Evolutionary conservation across 139 green algal species (phyloP).

Genomic region (Astrephomene gubernaculifera): DNA sequence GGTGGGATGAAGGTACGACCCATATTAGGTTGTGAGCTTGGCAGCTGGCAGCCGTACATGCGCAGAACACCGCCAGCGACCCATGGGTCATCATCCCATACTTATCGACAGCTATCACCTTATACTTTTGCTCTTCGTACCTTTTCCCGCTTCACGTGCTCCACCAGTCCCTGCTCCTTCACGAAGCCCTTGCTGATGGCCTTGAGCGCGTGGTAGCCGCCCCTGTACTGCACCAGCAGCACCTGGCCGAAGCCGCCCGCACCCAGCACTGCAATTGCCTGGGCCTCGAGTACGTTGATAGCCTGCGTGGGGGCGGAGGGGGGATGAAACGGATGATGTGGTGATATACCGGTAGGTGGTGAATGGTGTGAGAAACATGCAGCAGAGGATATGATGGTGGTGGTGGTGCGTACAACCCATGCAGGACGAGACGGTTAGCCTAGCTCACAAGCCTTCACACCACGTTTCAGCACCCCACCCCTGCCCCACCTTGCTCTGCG

Average conservation of each 20-base stretch:
- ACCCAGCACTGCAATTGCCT: constrained; percentile 82
- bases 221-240: constrained; percentile 77
- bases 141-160: constrained; percentile 91
- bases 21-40: too few species aligned
- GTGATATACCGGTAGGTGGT: not conserved
- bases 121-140: too few species aligned
- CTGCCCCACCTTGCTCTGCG: constrained; percentile 6
- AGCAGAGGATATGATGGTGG: too few species aligned
- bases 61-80: too few species aligned
- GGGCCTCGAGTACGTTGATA: constrained; percentile 67
- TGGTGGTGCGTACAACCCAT: too few species aligned
- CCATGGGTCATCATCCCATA: too few species aligned
- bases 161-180: constrained; percentile 78
- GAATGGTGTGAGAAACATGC: too few species aligned
- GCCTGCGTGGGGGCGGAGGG: not conserved
- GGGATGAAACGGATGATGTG: not conserved
- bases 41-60: too few species aligned
- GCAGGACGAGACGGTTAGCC: too few species aligned
- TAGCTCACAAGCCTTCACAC: too few species aligned
- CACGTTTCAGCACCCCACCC: not conserved
- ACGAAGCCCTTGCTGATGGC: constrained; percentile 87
- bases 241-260: constrained; percentile 86
- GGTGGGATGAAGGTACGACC: too few species aligned
- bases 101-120: too few species aligned
- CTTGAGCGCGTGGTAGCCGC: constrained; percentile 81